Evolutionary conservation across 345 rosid genomes (phyloP).

Genomic region (Euclidium syriacum): DNA sequence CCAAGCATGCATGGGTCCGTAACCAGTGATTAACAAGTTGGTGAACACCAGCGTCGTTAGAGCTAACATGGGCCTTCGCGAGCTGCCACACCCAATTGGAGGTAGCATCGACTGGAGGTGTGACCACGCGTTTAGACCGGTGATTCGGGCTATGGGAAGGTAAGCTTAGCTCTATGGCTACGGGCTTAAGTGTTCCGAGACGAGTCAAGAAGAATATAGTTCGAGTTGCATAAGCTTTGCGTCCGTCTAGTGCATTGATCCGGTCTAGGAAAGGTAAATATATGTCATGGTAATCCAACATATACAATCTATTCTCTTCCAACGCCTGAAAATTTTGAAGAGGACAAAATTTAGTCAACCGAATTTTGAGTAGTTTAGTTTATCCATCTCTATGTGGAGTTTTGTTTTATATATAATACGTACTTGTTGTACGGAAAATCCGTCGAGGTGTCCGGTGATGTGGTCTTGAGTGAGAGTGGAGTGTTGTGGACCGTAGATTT

Average conservation of each 20-base stretch:
- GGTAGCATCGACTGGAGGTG: constrained; percentile 76
- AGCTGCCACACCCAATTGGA: constrained; percentile 90
- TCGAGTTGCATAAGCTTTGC: constrained; percentile 87
- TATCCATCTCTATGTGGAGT: not conserved
- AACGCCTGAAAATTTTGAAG: constrained; percentile 57
- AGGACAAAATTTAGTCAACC: not conserved
- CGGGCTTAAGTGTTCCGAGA: constrained; percentile 67
- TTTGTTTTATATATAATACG: not conserved
- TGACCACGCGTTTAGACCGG: constrained; percentile 64
- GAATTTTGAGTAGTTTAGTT: not conserved
- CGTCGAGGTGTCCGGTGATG: constrained; percentile 57
- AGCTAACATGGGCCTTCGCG: constrained; percentile 90
- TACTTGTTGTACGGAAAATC: constrained; percentile 87
- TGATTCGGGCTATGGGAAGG: constrained; percentile 25
- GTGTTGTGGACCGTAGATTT: constrained; percentile 62
- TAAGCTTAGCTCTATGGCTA: constrained; percentile 89
- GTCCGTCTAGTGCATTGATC: constrained; percentile 77
- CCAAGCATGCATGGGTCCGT: constrained; percentile 83
- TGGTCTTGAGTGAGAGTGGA: constrained; percentile 81
- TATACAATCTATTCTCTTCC: constrained; percentile 65
- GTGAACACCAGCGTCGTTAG: constrained; percentile 94
- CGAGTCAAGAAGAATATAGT: constrained; percentile 73
- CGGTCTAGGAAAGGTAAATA: constrained; percentile 82
- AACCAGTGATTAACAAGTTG: constrained; percentile 90
- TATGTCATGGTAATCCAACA: constrained; percentile 72